These are phyloP conservation scores for Mucor racemosus DNA, from an alignment of 371 early-diverging fungal genomes.

Conservation along the genomic window DNA sequence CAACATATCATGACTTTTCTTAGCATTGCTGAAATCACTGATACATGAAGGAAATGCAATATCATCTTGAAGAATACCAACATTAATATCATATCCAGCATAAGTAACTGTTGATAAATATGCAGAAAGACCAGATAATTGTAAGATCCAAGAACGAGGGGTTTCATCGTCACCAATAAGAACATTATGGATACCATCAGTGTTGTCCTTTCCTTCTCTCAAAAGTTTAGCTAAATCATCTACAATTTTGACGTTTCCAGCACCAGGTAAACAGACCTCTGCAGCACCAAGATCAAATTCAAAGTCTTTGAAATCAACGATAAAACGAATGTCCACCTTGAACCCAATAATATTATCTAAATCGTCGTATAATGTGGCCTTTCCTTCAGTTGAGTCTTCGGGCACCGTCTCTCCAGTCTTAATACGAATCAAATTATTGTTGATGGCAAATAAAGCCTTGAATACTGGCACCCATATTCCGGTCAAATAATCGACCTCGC, in stretches of 20 bases:
- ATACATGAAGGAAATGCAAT: constrained; percentile 56
- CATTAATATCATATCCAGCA: constrained; percentile 12
- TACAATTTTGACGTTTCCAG: constrained; percentile 16
- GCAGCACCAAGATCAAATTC: constrained; percentile 14
- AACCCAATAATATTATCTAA: constrained; percentile 7
- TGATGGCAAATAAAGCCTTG: constrained; percentile 10
- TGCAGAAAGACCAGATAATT: constrained; percentile 12
- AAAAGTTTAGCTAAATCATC: constrained; percentile 16
- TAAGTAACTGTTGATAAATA: constrained; percentile 15
- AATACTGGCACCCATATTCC: constrained; percentile 13
- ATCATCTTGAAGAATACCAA: constrained; percentile 13
- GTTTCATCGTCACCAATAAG: constrained; percentile 12
- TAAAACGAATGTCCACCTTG: constrained; percentile 15
- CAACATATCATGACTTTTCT: too few species aligned
- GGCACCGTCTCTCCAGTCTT: constrained; percentile 19
- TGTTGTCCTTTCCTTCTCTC: constrained; percentile 14
- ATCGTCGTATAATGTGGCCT: constrained; percentile 15
- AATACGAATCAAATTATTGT: constrained; percentile 12
- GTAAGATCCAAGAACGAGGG: too few species aligned
- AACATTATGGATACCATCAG: constrained; percentile 16
- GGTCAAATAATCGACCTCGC: constrained; percentile 11
- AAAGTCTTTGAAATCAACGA: constrained; percentile 10
- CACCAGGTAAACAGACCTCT: constrained; percentile 13
- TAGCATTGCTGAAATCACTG: too few species aligned
- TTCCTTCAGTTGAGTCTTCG: not conserved